A percentile compares a stretch with the other conserved stretches of the same genome.
These are phyloP conservation scores for Coemansia sp. DNA, from an alignment of 192 early-diverging fungal genomes.

Conservation along the genomic window DNA sequence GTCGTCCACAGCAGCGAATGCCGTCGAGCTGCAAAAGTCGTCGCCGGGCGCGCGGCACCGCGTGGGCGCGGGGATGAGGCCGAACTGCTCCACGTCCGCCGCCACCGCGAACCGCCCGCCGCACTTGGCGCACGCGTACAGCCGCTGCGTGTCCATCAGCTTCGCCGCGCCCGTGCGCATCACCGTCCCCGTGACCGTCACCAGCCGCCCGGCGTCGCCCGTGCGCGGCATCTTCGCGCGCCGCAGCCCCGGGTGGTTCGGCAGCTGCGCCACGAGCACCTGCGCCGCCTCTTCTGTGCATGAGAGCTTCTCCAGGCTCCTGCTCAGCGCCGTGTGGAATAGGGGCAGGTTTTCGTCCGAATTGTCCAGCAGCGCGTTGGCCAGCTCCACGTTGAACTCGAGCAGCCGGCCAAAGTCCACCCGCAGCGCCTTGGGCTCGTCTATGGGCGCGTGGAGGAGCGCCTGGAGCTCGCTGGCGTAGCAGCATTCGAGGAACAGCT, in stretches of 20 bases:
- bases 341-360: conserved; percentile 10
- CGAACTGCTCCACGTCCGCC: conserved; percentile 67
- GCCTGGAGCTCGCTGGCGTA: background rate
- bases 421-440: background rate
- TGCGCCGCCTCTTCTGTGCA: background rate
- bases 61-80: conserved; percentile 57
- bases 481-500: conserved; percentile 16
- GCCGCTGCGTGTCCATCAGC: conserved; percentile 64
- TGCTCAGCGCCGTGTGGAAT: conserved; percentile 16
- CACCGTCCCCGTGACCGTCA: conserved; percentile 65
- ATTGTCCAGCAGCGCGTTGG: conserved; percentile 13
- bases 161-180: conserved; percentile 65
- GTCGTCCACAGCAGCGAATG: conserved; percentile 50
- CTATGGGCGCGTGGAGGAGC: too few relatives aligned
- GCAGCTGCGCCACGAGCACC: background rate
- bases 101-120: conserved; percentile 55
- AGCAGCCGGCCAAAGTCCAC: conserved; percentile 28
- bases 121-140: conserved; percentile 59
- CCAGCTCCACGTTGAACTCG: conserved; percentile 29
- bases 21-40: conserved; percentile 53
- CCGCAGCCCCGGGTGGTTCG: conserved; percentile 25
- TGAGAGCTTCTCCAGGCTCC: too few relatives aligned
- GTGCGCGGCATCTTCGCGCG: conserved; percentile 59
- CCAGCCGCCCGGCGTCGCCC: conserved; percentile 58
- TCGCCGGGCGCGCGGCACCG: conserved; percentile 48